Evolutionary conservation across 2,329 filamentous ascomycete species (phyloP).

Genomic region (Emmonsia crescens): DNA sequence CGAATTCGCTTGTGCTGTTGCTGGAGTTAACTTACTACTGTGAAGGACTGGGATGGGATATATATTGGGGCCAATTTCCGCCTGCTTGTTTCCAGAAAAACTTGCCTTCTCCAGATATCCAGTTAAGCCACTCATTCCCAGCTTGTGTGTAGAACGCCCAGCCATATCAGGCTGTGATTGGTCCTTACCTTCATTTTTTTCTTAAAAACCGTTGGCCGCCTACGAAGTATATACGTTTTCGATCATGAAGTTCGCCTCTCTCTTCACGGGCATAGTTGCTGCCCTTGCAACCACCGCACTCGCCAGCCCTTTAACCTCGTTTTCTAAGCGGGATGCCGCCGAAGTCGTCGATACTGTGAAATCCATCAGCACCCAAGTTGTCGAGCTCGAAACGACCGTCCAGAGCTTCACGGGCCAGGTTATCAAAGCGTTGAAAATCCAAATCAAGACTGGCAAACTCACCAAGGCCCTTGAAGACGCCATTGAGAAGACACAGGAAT

Average conservation of each 20-base stretch:
- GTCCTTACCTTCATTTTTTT: not conserved
- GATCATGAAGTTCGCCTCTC: conserved; percentile 3
- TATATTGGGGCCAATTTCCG: no score
- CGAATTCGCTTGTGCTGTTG: no score
- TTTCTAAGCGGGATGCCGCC: conserved; percentile 12
- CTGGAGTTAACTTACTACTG: no score
- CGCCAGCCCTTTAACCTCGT: conserved; percentile 4
- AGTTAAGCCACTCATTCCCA: no score
- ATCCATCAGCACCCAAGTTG: conserved; percentile 9
- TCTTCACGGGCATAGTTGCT: not conserved
- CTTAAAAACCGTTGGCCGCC: not conserved
- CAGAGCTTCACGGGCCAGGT: conserved; percentile 13
- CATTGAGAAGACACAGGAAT: conserved; percentile 5
- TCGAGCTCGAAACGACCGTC: conserved; percentile 13
- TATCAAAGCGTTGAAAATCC: conserved; percentile 13
- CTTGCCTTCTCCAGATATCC: no score
- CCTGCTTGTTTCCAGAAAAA: no score
- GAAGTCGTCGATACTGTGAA: conserved; percentile 12
- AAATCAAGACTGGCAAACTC: conserved; percentile 9
- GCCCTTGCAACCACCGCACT: not conserved
- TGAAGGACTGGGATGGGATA: no score
- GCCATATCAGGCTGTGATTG: no score
- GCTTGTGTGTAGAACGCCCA: no score
- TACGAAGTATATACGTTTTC: not conserved
- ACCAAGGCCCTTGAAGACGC: conserved; percentile 9